phyloP scores from a whole-genome alignment of 2,329 filamentous ascomycete species.

The Amylocarpus encephaloides region DNA sequence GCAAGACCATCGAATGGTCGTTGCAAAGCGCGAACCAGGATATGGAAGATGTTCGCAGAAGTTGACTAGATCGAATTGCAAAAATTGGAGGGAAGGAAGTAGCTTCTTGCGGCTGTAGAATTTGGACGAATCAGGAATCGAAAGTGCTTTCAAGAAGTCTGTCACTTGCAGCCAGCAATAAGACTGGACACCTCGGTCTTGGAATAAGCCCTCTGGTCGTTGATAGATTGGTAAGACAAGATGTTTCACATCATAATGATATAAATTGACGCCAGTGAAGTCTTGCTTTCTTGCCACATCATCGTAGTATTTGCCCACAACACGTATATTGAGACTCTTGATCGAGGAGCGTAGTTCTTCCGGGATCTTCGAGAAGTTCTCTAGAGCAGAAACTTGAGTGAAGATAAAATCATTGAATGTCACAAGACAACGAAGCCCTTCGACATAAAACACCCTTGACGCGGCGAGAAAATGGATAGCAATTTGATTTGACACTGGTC shows the following conservation, averaged over 20 bases:
- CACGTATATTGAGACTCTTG: conserved; percentile 42
- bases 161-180: conserved; percentile 22
- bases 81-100: conserved; percentile 11
- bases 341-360: conserved; percentile 39
- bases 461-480: conserved; percentile 48
- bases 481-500: conserved; percentile 37
- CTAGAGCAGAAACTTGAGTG: conserved; percentile 45
- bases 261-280: conserved; percentile 6
- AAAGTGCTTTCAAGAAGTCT: conserved; percentile 18
- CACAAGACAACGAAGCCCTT: conserved; percentile 47
- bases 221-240: conserved; percentile 10
- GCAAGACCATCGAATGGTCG: conserved; percentile 17
- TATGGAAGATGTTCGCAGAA: conserved; percentile 20
- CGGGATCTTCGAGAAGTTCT: conserved; percentile 43
- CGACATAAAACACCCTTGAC: conserved; percentile 42
- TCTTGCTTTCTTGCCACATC: conserved; percentile 33
- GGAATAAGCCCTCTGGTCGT: conserved; percentile 11
- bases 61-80: conserved; percentile 21
- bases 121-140: not conserved
- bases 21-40: conserved; percentile 7
- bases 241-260: conserved; percentile 10
- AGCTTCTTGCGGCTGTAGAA: conserved; percentile 7
- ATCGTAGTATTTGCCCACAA: conserved; percentile 51
- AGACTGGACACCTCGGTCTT: conserved; percentile 18
- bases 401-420: conserved; percentile 48